These are phyloP conservation scores for Cyclotella choctawhatcheeana DNA, from an alignment of 108 stramenopile species.

Conservation along the genomic window DNA sequence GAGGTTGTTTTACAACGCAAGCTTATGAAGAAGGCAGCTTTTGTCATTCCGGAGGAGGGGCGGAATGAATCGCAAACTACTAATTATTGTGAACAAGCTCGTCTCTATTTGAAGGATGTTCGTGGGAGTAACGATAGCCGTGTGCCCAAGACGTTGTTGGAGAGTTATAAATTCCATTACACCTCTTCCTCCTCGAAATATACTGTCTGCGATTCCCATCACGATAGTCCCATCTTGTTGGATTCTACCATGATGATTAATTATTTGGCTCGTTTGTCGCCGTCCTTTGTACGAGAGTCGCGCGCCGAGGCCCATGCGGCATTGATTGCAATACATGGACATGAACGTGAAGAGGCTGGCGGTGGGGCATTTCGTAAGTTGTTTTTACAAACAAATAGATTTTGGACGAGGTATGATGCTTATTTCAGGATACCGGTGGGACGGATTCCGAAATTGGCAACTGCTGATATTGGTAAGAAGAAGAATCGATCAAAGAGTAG, in stretches of 20 bases:
- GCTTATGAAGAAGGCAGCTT: constrained; percentile 44
- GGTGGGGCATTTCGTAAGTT: constrained; percentile 58
- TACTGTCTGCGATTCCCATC: constrained; percentile 17
- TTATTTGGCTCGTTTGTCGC: constrained; percentile 78
- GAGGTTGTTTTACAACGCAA: constrained; percentile 11
- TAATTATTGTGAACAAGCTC: constrained; percentile 49
- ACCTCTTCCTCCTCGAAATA: constrained; percentile 29
- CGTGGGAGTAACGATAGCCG: constrained; percentile 5
- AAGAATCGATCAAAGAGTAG: constrained; percentile 3
- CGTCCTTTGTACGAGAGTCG: constrained; percentile 65
- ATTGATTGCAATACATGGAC: constrained; percentile 32
- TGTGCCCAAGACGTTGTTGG: constrained; percentile 59
- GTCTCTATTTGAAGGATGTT: constrained; percentile 50
- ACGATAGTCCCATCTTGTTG: constrained; percentile 69
- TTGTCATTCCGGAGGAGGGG: constrained; percentile 69
- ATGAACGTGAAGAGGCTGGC: constrained; percentile 23
- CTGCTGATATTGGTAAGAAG: not conserved
- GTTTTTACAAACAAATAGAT: constrained; percentile 71
- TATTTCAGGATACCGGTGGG: constrained; percentile 64
- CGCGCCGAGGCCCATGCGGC: constrained; percentile 63
- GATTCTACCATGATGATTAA: constrained; percentile 86
- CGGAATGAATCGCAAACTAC: constrained; percentile 64
- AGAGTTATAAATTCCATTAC: constrained; percentile 58
- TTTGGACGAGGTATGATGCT: constrained; percentile 81
- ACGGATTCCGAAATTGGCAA: constrained; percentile 35